phyloP scores from a whole-genome alignment of 768 basidiomycete genomes.

The Favolaschia claudopus region DNA sequence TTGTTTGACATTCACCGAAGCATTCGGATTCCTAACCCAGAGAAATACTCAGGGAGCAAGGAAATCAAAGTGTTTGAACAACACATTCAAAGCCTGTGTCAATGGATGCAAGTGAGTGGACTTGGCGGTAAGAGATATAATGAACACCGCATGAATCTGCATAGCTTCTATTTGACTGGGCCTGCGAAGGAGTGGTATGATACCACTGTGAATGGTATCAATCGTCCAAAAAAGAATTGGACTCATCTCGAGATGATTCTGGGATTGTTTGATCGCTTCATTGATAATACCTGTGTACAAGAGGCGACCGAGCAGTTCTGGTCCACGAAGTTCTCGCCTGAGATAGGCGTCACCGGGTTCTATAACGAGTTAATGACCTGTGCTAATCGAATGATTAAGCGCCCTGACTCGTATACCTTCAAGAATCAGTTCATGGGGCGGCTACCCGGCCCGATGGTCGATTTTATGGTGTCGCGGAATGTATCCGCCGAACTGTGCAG shows the following conservation, averaged over 20 bases:
- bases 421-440: background rate
- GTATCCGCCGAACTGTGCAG: background rate
- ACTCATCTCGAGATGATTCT: constrained; percentile 1
- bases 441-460: background rate
- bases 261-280: constrained; percentile 6
- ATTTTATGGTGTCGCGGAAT: background rate
- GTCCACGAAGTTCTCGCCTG: background rate
- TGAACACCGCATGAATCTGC: background rate
- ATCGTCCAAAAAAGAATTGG: background rate
- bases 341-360: background rate
- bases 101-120: background rate
- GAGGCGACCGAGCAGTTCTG: background rate
- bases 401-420: background rate
- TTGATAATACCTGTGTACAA: background rate
- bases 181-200: constrained; percentile 4
- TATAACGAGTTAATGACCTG: background rate
- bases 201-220: background rate
- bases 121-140: background rate
- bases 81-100: background rate
- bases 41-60: background rate
- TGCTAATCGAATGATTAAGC: background rate
- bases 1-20: background rate
- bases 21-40: background rate
- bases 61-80: background rate
- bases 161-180: background rate